Conservation (phyloP, 805 yeast genomes). For the Yarrowia keelungensis region DNA sequence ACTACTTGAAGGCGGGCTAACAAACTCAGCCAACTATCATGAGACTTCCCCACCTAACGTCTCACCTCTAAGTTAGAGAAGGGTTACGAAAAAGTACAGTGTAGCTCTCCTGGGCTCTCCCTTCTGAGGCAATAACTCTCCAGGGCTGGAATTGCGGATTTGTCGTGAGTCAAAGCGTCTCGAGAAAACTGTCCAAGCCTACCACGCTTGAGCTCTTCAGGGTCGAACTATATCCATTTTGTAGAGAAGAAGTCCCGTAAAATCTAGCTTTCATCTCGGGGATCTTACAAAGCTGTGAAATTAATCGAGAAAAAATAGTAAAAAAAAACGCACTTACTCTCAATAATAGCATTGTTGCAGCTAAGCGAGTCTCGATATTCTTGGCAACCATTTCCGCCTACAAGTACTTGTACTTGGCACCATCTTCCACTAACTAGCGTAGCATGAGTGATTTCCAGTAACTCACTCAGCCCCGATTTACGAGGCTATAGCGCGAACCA, state of each 20-base stretch:
- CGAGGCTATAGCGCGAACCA: background rate
- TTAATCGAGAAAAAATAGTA: no score
- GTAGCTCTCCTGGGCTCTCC: background rate
- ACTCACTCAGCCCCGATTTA: conserved; percentile 4
- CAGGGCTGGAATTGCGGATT: background rate
- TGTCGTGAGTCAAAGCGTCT: background rate
- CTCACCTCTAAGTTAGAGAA: background rate
- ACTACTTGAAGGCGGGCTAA: background rate
- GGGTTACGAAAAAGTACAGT: no score
- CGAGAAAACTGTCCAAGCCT: background rate
- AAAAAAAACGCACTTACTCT: no score
- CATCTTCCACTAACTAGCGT: no score
- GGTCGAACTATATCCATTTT: background rate
- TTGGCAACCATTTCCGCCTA: no score
- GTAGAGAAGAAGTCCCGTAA: no score
- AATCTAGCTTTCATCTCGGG: conserved; percentile 12
- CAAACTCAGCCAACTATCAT: background rate
- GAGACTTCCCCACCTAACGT: conserved; percentile 6
- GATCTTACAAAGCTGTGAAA: background rate
- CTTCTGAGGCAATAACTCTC: conserved; percentile 1
- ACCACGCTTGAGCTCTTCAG: background rate
- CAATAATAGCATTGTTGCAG: no score
- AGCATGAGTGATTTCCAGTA: background rate
- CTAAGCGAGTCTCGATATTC: no score
- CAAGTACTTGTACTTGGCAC: no score